A percentile compares a stretch with the other conserved stretches of the same genome.
These are phyloP conservation scores for Basidioascus undulatus DNA, from an alignment of 768 basidiomycete species.

Conservation along the genomic window DNA sequence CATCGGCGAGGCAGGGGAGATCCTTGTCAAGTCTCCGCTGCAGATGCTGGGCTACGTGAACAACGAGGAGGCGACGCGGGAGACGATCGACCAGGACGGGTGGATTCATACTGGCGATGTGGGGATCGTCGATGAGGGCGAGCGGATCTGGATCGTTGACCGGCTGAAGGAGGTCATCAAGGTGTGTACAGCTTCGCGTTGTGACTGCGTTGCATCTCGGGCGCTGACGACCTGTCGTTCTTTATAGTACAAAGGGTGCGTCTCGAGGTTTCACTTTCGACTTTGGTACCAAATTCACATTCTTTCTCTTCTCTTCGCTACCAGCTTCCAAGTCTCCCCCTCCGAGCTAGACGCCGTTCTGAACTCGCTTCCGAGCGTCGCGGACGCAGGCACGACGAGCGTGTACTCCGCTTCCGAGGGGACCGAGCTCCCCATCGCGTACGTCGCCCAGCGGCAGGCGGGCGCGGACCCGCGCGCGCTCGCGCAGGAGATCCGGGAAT, in stretches of 20 bases:
- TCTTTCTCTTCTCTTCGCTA: not conserved
- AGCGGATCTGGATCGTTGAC: slow-evolving; percentile 8
- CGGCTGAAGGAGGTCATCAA: slow-evolving; percentile 15
- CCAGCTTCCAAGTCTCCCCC: slow-evolving; percentile 14
- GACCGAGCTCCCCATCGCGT: slow-evolving; percentile 13
- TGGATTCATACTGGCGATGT: slow-evolving; percentile 15
- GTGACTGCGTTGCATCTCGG: not conserved
- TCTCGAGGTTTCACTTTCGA: not conserved
- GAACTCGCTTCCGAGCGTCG: slow-evolving; percentile 8
- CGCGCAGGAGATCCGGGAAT: slow-evolving; percentile 7
- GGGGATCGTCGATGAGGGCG: slow-evolving; percentile 10
- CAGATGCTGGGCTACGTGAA: slow-evolving; percentile 13
- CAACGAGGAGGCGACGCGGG: slow-evolving; percentile 10
- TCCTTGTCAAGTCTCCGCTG: slow-evolving; percentile 10
- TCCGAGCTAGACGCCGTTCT: slow-evolving; percentile 14
- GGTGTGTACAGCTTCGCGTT: slow-evolving; percentile 7
- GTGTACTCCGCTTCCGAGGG: slow-evolving; percentile 12
- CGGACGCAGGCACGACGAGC: slow-evolving; percentile 12
- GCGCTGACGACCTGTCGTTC: too few species aligned
- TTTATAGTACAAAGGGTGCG: too few species aligned
- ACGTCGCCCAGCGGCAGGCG: slow-evolving; percentile 13
- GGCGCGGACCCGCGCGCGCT: slow-evolving; percentile 5
- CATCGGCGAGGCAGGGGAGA: slow-evolving; percentile 10
- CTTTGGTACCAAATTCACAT: not conserved
- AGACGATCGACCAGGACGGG: slow-evolving; percentile 9